These are phyloP conservation scores for Nitzschia sp. DNA, from an alignment of 108 stramenopile species.

Conservation along the genomic window DNA sequence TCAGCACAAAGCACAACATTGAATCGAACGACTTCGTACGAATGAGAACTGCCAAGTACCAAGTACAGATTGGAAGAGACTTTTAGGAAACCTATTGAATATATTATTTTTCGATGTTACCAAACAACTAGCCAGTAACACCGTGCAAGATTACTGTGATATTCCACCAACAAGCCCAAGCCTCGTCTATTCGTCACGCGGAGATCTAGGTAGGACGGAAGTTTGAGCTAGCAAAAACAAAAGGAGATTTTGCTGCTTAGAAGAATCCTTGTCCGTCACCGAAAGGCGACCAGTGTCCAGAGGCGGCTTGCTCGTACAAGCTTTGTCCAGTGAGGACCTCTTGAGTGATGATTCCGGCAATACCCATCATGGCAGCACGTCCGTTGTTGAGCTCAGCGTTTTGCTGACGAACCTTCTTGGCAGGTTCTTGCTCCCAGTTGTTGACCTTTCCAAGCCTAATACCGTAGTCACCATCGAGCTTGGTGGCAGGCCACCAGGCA, in stretches of 20 bases:
- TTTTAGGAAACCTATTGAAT: too few relatives aligned
- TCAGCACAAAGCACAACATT: too few relatives aligned
- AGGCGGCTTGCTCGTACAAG: conserved; percentile 90
- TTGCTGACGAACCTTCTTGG: conserved; percentile 64
- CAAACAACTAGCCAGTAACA: too few relatives aligned
- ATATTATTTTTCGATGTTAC: too few relatives aligned
- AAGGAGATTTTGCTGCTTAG: conserved; percentile 4
- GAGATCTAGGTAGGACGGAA: background rate
- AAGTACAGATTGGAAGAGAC: too few relatives aligned
- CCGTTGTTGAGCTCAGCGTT: conserved; percentile 89
- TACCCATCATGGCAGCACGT: conserved; percentile 86
- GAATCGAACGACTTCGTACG: too few relatives aligned
- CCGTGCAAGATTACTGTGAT: too few relatives aligned
- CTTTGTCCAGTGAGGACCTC: conserved; percentile 64
- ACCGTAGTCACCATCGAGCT: conserved; percentile 67
- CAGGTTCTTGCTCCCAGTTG: conserved; percentile 53
- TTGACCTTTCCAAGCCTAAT: conserved; percentile 54
- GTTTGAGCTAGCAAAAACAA: background rate
- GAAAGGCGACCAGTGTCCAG: conserved; percentile 49
- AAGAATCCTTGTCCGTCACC: too few relatives aligned
- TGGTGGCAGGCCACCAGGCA: conserved; percentile 22
- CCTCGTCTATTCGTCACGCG: background rate
- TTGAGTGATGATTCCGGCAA: conserved; percentile 83
- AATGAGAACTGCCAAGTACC: too few relatives aligned
- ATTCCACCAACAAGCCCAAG: background rate